These are phyloP conservation scores for Trypethelium eluteriae DNA, from an alignment of 495 filamentous ascomycete genomes.

Conservation along the genomic window DNA sequence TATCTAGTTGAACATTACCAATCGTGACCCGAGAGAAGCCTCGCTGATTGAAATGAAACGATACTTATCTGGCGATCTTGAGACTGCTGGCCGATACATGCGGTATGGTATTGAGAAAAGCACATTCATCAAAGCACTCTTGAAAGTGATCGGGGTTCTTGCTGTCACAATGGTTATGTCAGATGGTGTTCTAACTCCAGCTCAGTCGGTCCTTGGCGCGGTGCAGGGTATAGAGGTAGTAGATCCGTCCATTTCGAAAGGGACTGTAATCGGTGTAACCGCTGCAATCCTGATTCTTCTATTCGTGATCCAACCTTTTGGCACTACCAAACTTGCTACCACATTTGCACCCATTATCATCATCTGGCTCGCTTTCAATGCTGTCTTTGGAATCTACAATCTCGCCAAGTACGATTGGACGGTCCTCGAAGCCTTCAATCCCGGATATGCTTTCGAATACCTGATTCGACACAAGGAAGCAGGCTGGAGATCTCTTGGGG, in stretches of 20 bases:
- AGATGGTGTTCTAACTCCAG: conserved; percentile 39
- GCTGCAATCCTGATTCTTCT: conserved; percentile 63
- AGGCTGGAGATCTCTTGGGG: conserved; percentile 61
- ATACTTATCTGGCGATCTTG: conserved; percentile 46
- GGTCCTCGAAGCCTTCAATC: conserved; percentile 27
- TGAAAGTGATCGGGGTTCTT: conserved; percentile 60
- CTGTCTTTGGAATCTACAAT: conserved; percentile 58
- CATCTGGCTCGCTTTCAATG: conserved; percentile 63
- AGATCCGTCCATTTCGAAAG: conserved; percentile 40
- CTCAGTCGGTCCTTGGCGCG: conserved; percentile 61
- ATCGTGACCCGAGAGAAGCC: conserved; percentile 48
- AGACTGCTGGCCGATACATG: conserved; percentile 42
- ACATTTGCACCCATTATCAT: conserved; percentile 67
- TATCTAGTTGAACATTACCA: conserved; percentile 46
- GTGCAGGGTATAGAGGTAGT: conserved; percentile 58
- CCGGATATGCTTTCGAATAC: conserved; percentile 22
- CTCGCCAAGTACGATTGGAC: conserved; percentile 20
- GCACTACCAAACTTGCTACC: conserved; percentile 55
- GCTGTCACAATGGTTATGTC: conserved; percentile 62
- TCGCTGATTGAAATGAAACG: conserved; percentile 53
- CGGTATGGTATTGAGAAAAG: conserved; percentile 53
- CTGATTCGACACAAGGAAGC: conserved; percentile 35
- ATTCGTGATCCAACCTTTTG: conserved; percentile 63
- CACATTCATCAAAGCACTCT: conserved; percentile 41
- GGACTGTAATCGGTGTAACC: conserved; percentile 57